Percentiles rank a stretch among this genome's conserved stretches.
phyloP scores from a whole-genome alignment of 2,329 filamentous ascomycete genomes.

The Lomentospora prolificans region DNA sequence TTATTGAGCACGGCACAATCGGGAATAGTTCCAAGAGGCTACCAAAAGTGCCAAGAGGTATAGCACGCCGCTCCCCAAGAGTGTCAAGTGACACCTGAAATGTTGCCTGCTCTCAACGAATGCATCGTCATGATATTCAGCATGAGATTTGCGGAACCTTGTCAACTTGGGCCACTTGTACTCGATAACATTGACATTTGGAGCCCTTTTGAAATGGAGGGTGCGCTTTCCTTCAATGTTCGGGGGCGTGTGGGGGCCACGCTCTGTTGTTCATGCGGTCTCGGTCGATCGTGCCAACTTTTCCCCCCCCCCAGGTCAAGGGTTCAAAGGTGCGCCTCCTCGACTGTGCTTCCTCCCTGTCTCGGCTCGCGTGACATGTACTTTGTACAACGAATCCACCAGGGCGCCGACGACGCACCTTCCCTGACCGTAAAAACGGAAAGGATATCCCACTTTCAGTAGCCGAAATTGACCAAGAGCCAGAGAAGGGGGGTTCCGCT shows the following conservation, averaged over 20 bases:
- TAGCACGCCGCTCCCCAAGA: background rate
- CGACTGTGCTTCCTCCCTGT: background rate
- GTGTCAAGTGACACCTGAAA: background rate
- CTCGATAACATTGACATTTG: too few species aligned
- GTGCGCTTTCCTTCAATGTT: background rate
- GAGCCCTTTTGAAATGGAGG: too few species aligned
- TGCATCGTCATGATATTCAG: too few species aligned
- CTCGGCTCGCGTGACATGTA: background rate
- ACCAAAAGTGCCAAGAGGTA: background rate
- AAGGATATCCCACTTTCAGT: too few species aligned
- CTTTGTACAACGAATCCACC: background rate
- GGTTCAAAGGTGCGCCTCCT: background rate
- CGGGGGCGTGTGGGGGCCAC: background rate
- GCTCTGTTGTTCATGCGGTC: slow-evolving; percentile 1
- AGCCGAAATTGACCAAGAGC: too few species aligned
- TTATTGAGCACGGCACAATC: background rate
- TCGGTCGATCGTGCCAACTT: background rate
- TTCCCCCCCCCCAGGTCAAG: background rate
- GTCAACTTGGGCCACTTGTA: too few species aligned
- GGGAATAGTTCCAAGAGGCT: background rate
- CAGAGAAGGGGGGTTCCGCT: too few species aligned
- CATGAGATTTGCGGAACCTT: too few species aligned
- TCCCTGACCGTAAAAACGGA: background rate
- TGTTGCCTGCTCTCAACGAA: background rate
- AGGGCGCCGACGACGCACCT: background rate